These are phyloP conservation scores for Achlya hypogyna DNA, from an alignment of 352 stramenopile species.

Conservation along the genomic window DNA sequence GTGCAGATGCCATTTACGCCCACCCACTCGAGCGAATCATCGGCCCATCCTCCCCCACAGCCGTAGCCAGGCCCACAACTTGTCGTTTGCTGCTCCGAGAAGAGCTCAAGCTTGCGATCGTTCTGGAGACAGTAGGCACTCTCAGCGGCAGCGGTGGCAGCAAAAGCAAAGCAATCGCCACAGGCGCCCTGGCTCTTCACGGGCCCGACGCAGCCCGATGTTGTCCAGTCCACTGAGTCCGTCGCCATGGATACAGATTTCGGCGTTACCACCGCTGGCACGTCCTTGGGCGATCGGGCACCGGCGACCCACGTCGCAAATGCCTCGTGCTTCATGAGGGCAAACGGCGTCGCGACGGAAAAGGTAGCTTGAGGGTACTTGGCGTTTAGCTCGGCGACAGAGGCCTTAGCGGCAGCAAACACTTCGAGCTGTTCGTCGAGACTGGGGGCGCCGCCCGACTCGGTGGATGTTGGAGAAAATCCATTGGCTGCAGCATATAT, in stretches of 20 bases:
- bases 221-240: slow-evolving; percentile 32
- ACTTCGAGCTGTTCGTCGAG: not conserved
- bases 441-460: not conserved
- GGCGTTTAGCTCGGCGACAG: not conserved
- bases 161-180: slow-evolving; percentile 22
- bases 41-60: slow-evolving; percentile 3
- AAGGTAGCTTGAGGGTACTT: not conserved
- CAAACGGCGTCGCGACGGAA: not conserved
- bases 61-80: slow-evolving; percentile 4
- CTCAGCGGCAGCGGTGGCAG: slow-evolving; percentile 16
- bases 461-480: not conserved
- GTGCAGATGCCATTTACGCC: slow-evolving; percentile 74
- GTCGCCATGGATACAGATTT: slow-evolving; percentile 39
- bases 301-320: slow-evolving; percentile 17
- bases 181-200: slow-evolving; percentile 25
- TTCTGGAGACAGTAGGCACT: slow-evolving; percentile 23
- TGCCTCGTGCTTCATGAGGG: not conserved
- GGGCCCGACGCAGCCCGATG: slow-evolving; percentile 22
- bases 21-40: slow-evolving; percentile 22
- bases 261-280: slow-evolving; percentile 23
- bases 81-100: slow-evolving; percentile 5
- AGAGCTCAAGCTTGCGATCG: slow-evolving; percentile 10
- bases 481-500: not conserved
- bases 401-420: not conserved
- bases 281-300: not conserved